Conservation (phyloP, 2,329 filamentous ascomycete genomes). For the Hypoxylon sp. region DNA sequence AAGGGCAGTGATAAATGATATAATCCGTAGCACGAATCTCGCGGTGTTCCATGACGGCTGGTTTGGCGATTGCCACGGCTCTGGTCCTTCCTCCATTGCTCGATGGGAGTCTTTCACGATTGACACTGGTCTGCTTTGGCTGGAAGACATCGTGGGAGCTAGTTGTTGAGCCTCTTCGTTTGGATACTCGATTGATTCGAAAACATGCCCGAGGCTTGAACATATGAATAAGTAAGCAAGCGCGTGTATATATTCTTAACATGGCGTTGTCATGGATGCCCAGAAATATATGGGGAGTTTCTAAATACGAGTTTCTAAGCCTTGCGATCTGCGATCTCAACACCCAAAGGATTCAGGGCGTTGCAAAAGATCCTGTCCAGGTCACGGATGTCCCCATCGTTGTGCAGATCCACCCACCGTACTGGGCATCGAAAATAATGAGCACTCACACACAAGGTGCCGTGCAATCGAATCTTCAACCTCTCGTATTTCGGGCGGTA, state of each 20-base stretch:
- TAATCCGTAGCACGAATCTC: slow-evolving; percentile 21
- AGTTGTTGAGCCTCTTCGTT: not conserved
- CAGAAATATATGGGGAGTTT: not conserved
- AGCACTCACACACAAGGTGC: not conserved
- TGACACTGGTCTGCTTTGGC: not conserved
- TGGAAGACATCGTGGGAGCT: slow-evolving; percentile 17
- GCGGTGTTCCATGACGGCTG: slow-evolving; percentile 20
- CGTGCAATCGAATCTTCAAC: slow-evolving; percentile 3
- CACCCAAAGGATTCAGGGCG: slow-evolving; percentile 13
- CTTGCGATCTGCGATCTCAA: slow-evolving; percentile 10
- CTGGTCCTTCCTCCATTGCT: not conserved
- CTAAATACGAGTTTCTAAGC: slow-evolving; percentile 16
- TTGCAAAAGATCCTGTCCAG: slow-evolving; percentile 4
- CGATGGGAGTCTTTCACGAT: not conserved
- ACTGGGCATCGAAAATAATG: slow-evolving; percentile 7
- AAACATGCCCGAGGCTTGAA: not conserved
- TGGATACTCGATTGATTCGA: not conserved
- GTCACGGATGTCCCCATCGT: not conserved
- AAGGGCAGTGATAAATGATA: slow-evolving; percentile 14
- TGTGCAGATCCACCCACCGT: slow-evolving; percentile 4
- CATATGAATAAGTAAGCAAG: not conserved
- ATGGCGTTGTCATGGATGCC: not conserved
- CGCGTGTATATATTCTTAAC: slow-evolving; percentile 3
- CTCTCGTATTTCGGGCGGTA: not conserved
- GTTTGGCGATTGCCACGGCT: slow-evolving; percentile 7